Percentiles rank a stretch among this genome's conserved stretches.
Conservation (phyloP, 306 rosid genomes). For the Casuarina cunninghamiana region DNA sequence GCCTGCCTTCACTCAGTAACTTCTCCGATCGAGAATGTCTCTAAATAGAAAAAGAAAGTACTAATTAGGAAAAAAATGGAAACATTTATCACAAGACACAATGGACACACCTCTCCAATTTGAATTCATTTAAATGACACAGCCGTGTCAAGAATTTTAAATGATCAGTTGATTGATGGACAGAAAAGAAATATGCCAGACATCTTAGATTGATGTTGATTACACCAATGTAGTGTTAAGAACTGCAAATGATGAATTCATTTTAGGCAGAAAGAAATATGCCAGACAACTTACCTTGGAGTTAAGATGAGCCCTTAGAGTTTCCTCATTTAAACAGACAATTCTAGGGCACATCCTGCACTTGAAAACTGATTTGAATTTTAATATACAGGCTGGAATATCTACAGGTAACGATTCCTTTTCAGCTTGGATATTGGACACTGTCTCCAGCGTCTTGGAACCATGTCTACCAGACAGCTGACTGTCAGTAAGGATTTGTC, state of each 20-base stretch:
- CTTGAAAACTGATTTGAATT: constrained; percentile 79
- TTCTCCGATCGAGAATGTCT: constrained; percentile 88
- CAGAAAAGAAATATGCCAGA: background rate
- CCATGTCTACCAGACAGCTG: constrained; percentile 34
- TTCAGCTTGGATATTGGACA: constrained; percentile 29
- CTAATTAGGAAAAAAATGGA: constrained; percentile 11
- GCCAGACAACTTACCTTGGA: constrained; percentile 64
- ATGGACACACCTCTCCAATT: background rate
- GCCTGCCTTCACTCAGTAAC: constrained; percentile 63
- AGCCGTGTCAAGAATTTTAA: too few species aligned
- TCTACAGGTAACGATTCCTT: constrained; percentile 35
- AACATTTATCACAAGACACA: constrained; percentile 8
- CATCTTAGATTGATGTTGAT: background rate
- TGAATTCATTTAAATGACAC: background rate
- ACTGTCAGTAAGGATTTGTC: constrained; percentile 20
- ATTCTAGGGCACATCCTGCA: constrained; percentile 89
- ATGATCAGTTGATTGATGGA: background rate
- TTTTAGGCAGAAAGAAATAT: constrained; percentile 12
- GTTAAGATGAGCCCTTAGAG: constrained; percentile 72
- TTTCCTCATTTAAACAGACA: constrained; percentile 78
- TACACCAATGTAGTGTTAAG: background rate
- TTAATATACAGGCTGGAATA: constrained; percentile 44
- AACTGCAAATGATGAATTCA: background rate
- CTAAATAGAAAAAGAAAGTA: constrained; percentile 36
- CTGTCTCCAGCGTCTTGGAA: constrained; percentile 29